Conservation (phyloP, 1,284 basidiomycete species). For the Ceratobasidium sp. region DNA sequence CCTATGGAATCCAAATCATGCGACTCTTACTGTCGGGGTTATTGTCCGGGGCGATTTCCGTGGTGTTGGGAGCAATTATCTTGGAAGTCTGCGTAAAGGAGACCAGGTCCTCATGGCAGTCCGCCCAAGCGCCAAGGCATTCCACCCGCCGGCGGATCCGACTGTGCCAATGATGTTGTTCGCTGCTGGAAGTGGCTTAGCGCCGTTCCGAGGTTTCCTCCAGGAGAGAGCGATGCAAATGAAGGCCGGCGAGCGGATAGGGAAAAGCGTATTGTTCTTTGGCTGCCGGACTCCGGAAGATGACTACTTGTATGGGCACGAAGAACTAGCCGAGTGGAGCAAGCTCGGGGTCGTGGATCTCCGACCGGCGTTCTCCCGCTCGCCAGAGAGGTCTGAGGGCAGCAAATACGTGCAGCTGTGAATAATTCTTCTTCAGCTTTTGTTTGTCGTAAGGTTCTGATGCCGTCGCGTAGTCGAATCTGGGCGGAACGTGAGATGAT, state of each 20-base stretch:
- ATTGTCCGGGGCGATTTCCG: conserved; percentile 60
- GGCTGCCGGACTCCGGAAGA: conserved; percentile 64
- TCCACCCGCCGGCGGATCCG: conserved; percentile 66
- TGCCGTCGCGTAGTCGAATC: conserved; percentile 59
- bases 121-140: conserved; percentile 62
- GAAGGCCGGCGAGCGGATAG: conserved; percentile 61
- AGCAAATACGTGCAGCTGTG: conserved; percentile 69
- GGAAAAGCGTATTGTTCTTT: conserved; percentile 65
- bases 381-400: conserved; percentile 59
- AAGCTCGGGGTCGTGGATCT: conserved; percentile 65
- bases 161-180: conserved; percentile 65
- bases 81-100: conserved; percentile 62
- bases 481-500: conserved; percentile 64
- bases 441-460: background rate
- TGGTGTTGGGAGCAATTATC: conserved; percentile 68
- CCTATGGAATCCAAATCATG: conserved; percentile 63
- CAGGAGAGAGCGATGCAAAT: conserved; percentile 66
- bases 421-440: conserved; percentile 50
- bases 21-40: conserved; percentile 66
- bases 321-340: conserved; percentile 63
- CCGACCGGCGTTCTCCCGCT: conserved; percentile 66
- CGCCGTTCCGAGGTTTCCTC: conserved; percentile 70
- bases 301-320: conserved; percentile 63
- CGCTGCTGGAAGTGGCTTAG: conserved; percentile 66
- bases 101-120: conserved; percentile 65